These are phyloP conservation scores for Arthrobotrys megalospora DNA, from an alignment of 2,329 filamentous ascomycete genomes.

Conservation along the genomic window DNA sequence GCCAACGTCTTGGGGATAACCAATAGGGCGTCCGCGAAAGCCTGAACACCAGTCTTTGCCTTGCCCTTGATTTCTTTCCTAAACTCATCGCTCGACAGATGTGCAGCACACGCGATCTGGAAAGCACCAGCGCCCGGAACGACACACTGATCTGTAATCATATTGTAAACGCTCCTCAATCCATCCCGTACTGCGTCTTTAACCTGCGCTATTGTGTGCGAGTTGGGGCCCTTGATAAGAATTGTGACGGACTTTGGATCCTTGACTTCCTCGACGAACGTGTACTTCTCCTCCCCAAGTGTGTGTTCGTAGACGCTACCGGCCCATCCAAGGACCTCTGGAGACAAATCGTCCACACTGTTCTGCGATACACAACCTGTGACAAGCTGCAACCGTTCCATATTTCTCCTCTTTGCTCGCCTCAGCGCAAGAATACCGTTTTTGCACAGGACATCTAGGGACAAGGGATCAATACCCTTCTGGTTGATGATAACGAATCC, in stretches of 20 bases:
- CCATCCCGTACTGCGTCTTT: constrained; percentile 97
- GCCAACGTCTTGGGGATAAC: constrained; percentile 98
- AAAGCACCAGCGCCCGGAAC: constrained; percentile 95
- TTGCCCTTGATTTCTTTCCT: constrained; percentile 95
- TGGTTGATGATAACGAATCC: constrained; percentile 98
- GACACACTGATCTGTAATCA: constrained; percentile 97
- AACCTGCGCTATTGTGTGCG: constrained; percentile 96
- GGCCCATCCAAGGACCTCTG: constrained; percentile 93
- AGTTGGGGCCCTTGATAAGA: constrained; percentile 95
- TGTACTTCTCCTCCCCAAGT: constrained; percentile 98
- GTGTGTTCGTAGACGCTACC: constrained; percentile 97
- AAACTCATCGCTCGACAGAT: constrained; percentile 89
- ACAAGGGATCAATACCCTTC: constrained; percentile 98
- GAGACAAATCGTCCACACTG: constrained; percentile 91
- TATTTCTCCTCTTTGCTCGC: constrained; percentile 96
- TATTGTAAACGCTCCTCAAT: constrained; percentile 97
- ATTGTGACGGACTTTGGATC: constrained; percentile 98
- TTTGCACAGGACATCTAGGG: constrained; percentile 95
- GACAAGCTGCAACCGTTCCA: constrained; percentile 96
- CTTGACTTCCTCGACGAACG: constrained; percentile 98
- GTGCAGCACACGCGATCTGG: constrained; percentile 91
- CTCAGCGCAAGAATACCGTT: constrained; percentile 96
- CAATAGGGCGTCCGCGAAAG: constrained; percentile 93
- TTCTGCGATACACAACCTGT: constrained; percentile 94
- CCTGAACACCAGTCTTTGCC: constrained; percentile 93